phyloP scores from a whole-genome alignment of 495 filamentous ascomycete genomes.

The Jackrogersella minutella region DNA sequence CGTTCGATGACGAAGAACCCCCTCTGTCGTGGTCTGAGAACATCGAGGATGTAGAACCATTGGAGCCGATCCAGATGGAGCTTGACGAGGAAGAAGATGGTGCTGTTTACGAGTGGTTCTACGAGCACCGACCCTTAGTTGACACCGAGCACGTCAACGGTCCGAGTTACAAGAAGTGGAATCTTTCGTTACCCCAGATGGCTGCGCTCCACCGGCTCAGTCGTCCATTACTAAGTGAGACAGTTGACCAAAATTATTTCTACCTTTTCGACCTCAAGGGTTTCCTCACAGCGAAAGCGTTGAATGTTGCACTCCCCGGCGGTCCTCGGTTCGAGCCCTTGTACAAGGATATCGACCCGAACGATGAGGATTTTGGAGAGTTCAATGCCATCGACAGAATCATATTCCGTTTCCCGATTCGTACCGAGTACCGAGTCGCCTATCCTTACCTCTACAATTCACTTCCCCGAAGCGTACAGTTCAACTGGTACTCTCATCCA shows the following conservation, averaged over 20 bases:
- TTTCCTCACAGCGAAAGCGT: constrained; percentile 94
- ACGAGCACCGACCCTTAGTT: constrained; percentile 89
- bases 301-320: constrained; percentile 97
- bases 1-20: constrained; percentile 98
- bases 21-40: constrained; percentile 98
- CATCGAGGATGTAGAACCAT: constrained; percentile 96
- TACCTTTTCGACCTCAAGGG: constrained; percentile 97
- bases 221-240: constrained; percentile 87
- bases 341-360: constrained; percentile 99
- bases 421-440: constrained; percentile 94
- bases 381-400: constrained; percentile 99
- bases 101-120: constrained; percentile 95
- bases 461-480: constrained; percentile 89
- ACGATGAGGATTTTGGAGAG: constrained; percentile 99
- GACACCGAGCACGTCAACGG: constrained; percentile 96
- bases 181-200: constrained; percentile 94
- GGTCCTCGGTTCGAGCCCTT: constrained; percentile 97
- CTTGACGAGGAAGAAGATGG: constrained; percentile 95
- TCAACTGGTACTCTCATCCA: constrained; percentile 93
- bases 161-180: constrained; percentile 97
- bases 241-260: constrained; percentile 96
- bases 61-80: constrained; percentile 99
- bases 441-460: constrained; percentile 98
- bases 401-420: constrained; percentile 95
- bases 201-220: constrained; percentile 92